These are phyloP conservation scores for Metrosideros polymorpha DNA, from an alignment of 441 rosid species.

Conservation along the genomic window DNA sequence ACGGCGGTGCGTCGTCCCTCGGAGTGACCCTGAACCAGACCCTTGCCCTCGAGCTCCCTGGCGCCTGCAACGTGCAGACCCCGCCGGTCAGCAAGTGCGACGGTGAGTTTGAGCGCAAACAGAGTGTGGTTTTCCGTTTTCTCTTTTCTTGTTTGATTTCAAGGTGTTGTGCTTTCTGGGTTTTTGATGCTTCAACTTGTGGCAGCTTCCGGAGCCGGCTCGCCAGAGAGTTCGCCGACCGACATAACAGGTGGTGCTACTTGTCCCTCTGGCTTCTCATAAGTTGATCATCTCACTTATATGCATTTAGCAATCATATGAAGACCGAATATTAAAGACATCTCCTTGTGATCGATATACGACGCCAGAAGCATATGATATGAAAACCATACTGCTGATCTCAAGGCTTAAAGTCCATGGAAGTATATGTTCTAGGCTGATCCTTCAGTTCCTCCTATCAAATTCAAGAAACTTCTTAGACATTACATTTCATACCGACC, in stretches of 20 bases:
- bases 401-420: not conserved
- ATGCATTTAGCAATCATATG: not conserved
- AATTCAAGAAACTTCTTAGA: not conserved
- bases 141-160: not conserved
- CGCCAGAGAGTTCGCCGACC: constrained; percentile 18
- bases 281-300: not conserved
- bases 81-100: constrained; percentile 9
- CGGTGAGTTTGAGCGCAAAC: not conserved
- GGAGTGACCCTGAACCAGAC: constrained; percentile 7
- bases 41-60: constrained; percentile 1
- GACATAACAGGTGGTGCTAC: constrained; percentile 4
- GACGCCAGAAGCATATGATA: no score
- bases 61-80: constrained; percentile 3
- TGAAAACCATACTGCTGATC: not conserved
- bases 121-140: not conserved
- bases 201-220: constrained; percentile 9
- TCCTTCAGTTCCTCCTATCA: not conserved
- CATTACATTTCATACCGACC: not conserved
- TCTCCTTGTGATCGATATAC: not conserved
- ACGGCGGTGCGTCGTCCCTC: not conserved
- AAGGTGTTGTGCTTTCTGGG: not conserved
- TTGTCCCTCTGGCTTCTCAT: not conserved
- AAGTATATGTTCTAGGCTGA: not conserved
- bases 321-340: not conserved
- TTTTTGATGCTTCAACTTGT: not conserved